Percentiles rank a stretch among this genome's conserved stretches.
Conservation (phyloP, 345 rosid species). For the Hibiscus mutabilis region DNA sequence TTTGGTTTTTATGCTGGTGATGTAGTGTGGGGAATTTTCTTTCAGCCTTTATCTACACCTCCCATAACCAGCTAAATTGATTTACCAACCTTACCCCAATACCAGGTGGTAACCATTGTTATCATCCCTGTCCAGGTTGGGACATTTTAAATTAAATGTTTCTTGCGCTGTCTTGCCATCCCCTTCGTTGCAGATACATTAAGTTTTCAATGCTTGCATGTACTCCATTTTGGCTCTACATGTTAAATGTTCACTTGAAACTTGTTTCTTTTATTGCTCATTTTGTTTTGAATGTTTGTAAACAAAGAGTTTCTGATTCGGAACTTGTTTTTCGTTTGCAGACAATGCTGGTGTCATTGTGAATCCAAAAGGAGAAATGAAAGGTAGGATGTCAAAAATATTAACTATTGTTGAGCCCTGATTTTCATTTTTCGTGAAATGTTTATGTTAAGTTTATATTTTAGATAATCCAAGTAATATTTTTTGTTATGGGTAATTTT, state of each 20-base stretch:
- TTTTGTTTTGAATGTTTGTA: neutral
- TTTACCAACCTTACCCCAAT: neutral
- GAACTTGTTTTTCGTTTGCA: slow-evolving; percentile 22
- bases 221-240: slow-evolving; percentile 25
- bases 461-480: neutral
- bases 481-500: neutral
- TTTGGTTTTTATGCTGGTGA: neutral
- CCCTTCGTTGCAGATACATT: neutral
- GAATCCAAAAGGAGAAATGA: slow-evolving; percentile 84
- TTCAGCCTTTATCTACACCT: neutral
- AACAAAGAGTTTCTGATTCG: neutral
- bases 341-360: slow-evolving; percentile 45
- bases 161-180: too few species aligned
- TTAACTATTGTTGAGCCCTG: neutral
- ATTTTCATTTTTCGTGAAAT: neutral
- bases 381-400: slow-evolving; percentile 35
- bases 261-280: neutral
- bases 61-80: neutral
- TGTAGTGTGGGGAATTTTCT: neutral
- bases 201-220: slow-evolving; percentile 8
- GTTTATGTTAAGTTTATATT: too few species aligned
- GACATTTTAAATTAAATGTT: neutral
- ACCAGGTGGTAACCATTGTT: neutral
- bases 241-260: neutral
- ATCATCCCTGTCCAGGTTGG: neutral